Evolutionary conservation across 805 yeast genomes (phyloP).

Genomic region (Pichia californica): DNA sequence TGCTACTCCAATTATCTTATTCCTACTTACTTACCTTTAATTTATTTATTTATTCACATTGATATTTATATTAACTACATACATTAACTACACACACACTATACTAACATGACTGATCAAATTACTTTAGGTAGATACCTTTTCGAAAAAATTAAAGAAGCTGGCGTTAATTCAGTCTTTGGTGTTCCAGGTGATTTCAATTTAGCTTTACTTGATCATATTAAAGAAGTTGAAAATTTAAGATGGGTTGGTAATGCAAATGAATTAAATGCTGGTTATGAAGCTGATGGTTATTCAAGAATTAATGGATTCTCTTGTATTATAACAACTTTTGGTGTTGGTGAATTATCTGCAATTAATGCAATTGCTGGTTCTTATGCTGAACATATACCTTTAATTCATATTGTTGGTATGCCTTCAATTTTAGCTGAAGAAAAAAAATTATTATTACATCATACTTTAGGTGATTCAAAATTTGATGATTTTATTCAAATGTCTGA

Average conservation of each 20-base stretch:
- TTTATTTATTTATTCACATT: no score
- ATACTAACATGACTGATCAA: constrained; percentile 8
- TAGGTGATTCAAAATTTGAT: constrained; percentile 77
- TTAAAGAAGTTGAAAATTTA: constrained; percentile 67
- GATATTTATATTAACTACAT: no score
- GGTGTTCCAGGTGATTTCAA: constrained; percentile 85
- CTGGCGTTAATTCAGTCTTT: constrained; percentile 62
- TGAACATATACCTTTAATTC: constrained; percentile 81
- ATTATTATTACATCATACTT: constrained; percentile 71
- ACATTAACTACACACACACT: no score
- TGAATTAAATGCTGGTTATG: constrained; percentile 82
- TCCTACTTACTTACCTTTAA: no score
- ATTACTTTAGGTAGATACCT: constrained; percentile 71
- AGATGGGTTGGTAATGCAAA: constrained; percentile 91
- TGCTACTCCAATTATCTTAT: no score
- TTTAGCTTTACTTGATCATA: constrained; percentile 61
- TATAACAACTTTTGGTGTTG: constrained; percentile 86
- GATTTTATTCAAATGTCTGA: constrained; percentile 76
- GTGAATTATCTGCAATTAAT: constrained; percentile 77
- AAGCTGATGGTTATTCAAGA: constrained; percentile 86
- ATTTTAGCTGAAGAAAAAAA: constrained; percentile 66
- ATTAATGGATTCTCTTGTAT: constrained; percentile 69
- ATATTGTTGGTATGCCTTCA: constrained; percentile 84
- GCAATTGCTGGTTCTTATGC: constrained; percentile 88
- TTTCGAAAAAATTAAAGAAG: constrained; percentile 72